Conservation (phyloP, 352 stramenopile genomes). For the Pythium rishiriense region DNA sequence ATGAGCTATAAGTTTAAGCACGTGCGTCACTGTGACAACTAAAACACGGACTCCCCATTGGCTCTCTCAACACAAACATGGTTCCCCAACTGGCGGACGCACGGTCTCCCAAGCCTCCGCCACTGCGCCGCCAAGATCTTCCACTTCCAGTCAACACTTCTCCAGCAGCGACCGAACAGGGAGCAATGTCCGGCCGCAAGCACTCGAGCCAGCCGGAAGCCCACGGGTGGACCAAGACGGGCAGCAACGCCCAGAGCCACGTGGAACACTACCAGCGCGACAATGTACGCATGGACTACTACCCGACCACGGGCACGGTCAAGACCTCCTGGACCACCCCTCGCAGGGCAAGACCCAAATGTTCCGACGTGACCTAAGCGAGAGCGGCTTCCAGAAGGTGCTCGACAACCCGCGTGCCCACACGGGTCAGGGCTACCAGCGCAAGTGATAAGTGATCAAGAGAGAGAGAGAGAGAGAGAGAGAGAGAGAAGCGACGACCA, state of each 20-base stretch:
- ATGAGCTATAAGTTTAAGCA: no score
- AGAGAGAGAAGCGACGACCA: no score
- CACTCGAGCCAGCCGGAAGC: constrained; percentile 25
- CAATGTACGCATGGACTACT: constrained; percentile 33
- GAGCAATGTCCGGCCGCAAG: constrained; percentile 21
- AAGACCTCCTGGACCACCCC: constrained; percentile 30
- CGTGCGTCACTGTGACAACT: no score
- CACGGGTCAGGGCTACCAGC: constrained; percentile 30
- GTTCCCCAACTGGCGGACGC: background rate
- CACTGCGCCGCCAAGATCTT: no score
- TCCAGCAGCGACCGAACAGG: no score
- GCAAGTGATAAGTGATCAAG: background rate
- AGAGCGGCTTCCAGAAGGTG: constrained; percentile 26
- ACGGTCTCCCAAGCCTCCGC: no score
- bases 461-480: no score
- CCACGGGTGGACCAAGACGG: constrained; percentile 30
- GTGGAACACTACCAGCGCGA: constrained; percentile 30
- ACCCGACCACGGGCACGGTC: constrained; percentile 29
- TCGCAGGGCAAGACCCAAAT: constrained; percentile 31
- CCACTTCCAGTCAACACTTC: no score
- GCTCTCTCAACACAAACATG: no score
- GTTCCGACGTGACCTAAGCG: constrained; percentile 27
- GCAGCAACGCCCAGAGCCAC: constrained; percentile 25
- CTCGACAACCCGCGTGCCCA: constrained; percentile 28
- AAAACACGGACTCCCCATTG: background rate